phyloP scores from a whole-genome alignment of 2,329 filamentous ascomycete genomes.

The Rosellinia necatrix region DNA sequence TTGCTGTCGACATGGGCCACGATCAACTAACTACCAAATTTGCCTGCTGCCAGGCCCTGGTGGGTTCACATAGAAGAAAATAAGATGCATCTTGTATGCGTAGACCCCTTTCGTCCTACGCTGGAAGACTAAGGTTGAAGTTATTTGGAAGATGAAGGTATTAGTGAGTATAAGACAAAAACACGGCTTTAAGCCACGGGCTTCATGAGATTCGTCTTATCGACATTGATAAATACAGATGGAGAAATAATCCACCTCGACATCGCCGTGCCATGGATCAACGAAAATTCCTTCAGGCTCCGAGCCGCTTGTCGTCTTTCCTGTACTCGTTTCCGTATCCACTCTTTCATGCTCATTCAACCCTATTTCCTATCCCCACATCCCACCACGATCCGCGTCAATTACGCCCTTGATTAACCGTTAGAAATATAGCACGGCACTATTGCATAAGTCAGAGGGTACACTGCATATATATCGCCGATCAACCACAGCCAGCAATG shows the following conservation, averaged over 20 bases:
- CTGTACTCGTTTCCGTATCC: conserved; percentile 10
- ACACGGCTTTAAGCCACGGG: not conserved
- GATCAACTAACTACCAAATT: too few species aligned
- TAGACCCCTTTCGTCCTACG: too few species aligned
- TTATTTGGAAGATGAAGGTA: too few species aligned
- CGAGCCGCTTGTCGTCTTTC: not conserved
- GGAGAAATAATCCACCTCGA: not conserved
- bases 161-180: not conserved
- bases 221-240: not conserved
- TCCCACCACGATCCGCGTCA: not conserved
- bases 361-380: conserved; percentile 1
- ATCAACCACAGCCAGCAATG: conserved; percentile 16
- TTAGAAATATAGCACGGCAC: conserved; percentile 20
- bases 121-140: too few species aligned
- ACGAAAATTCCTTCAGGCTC: not conserved
- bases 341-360: conserved; percentile 2
- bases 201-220: not conserved
- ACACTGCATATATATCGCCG: conserved; percentile 12
- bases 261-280: not conserved
- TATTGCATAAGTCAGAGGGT: conserved; percentile 14
- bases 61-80: too few species aligned
- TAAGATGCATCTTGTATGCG: too few species aligned
- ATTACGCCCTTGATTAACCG: conserved; percentile 1
- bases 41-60: too few species aligned
- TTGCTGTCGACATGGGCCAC: too few species aligned